Conservation (phyloP, 306 rosid genomes). For the Cucurbita argyrosperma region DNA sequence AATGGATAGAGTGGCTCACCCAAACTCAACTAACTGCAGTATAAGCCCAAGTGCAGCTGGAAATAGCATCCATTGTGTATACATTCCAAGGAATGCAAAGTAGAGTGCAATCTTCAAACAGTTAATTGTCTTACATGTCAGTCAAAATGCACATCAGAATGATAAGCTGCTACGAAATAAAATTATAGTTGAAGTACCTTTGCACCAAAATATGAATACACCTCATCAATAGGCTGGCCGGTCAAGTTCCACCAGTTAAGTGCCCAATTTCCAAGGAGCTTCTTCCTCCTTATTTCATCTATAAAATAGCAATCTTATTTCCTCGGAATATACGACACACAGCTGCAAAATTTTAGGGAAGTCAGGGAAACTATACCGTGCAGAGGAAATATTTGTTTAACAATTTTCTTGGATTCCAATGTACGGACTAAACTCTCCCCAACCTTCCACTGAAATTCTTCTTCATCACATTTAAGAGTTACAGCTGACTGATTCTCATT, state of each 20-base stretch:
- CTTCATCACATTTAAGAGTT: slow-evolving; percentile 40
- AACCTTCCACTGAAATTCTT: slow-evolving; percentile 44
- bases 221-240: slow-evolving; percentile 71
- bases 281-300: slow-evolving; percentile 79
- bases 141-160: slow-evolving; percentile 1
- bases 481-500: slow-evolving; percentile 31
- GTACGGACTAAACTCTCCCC: slow-evolving; percentile 67
- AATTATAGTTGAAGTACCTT: slow-evolving; percentile 38
- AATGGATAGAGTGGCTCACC: slow-evolving; percentile 33
- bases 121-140: slow-evolving; percentile 11
- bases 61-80: slow-evolving; percentile 75
- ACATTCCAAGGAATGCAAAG: slow-evolving; percentile 97
- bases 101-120: slow-evolving; percentile 71
- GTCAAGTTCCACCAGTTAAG: slow-evolving; percentile 76
- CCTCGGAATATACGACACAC: slow-evolving; percentile 9
- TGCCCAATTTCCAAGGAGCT: slow-evolving; percentile 77
- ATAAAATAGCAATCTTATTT: slow-evolving; percentile 22
- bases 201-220: slow-evolving; percentile 73
- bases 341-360: slow-evolving; percentile 9
- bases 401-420: slow-evolving; percentile 49
- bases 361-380: slow-evolving; percentile 51
- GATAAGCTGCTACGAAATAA: not conserved
- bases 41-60: slow-evolving; percentile 68
- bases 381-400: slow-evolving; percentile 80
- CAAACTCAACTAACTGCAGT: slow-evolving; percentile 59